Conservation (phyloP, 2,329 filamentous ascomycete genomes). For the Ceratocystis papillata region DNA sequence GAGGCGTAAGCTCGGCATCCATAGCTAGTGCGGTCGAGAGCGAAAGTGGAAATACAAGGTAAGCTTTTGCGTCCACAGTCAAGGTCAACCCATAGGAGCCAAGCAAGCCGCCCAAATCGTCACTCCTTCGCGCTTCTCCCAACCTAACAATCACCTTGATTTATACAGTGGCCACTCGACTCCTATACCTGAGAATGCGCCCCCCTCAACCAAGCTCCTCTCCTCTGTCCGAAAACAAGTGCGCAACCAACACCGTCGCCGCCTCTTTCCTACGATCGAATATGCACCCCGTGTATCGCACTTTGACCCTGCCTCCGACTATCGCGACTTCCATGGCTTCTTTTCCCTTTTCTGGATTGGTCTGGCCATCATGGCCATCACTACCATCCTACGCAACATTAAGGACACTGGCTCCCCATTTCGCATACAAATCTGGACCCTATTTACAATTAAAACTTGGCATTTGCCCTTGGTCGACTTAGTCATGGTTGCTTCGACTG, state of each 20-base stretch:
- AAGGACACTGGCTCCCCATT: conserved; percentile 87
- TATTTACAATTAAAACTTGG: conserved; percentile 82
- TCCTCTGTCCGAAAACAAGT: conserved; percentile 75
- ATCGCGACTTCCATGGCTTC: conserved; percentile 92
- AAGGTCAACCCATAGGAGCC: no score
- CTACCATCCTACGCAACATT: conserved; percentile 81
- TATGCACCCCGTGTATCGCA: conserved; percentile 86
- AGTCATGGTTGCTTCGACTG: conserved; percentile 70
- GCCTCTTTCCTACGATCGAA: conserved; percentile 86
- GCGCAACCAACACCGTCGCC: conserved; percentile 66
- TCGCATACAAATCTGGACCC: conserved; percentile 72
- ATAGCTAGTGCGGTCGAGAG: conserved; percentile 13
- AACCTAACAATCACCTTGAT: background rate
- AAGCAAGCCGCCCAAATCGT: background rate
- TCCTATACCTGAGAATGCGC: conserved; percentile 76
- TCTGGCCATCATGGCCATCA: conserved; percentile 91
- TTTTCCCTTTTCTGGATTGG: conserved; percentile 98
- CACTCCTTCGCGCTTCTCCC: background rate
- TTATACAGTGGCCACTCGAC: conserved; percentile 62
- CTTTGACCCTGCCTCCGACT: conserved; percentile 85
- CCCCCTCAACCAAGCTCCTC: conserved; percentile 79
- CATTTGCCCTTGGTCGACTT: conserved; percentile 75
- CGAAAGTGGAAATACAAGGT: conserved; percentile 21
- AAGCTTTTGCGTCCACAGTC: background rate
- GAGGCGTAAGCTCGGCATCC: conserved; percentile 14